Evolutionary conservation across 306 rosid species (phyloP).

Genomic region (Clitoria ternatea): DNA sequence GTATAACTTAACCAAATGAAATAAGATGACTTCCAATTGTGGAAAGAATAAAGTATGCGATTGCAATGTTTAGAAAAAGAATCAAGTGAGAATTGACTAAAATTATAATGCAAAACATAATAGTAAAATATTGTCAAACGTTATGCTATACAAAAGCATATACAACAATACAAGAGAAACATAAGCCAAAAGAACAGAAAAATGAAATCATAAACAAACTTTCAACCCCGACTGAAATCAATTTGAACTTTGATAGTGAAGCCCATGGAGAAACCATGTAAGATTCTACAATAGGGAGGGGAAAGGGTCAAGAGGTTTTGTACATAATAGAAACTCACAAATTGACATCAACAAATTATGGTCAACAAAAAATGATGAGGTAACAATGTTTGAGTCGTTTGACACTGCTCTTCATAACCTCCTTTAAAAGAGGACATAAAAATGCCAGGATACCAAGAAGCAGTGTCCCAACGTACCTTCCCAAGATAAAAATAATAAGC

Average conservation of each 20-base stretch:
- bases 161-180: no score
- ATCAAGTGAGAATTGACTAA: background rate
- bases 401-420: background rate
- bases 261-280: no score
- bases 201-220: no score
- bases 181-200: no score
- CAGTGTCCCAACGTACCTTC: background rate
- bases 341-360: background rate
- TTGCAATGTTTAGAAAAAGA: background rate
- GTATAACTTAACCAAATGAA: background rate
- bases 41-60: no score
- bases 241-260: no score
- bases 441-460: background rate
- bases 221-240: no score
- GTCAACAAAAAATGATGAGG: background rate
- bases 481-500: background rate
- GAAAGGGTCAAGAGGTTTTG: background rate
- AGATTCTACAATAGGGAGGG: background rate
- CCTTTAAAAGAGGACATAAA: background rate
- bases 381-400: background rate
- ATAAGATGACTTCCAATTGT: background rate
- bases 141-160: no score
- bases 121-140: no score
- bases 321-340: background rate
- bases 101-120: background rate